phyloP scores from a whole-genome alignment of 176 grass and related monocot species.

The Aegilops sharonensis region DNA sequence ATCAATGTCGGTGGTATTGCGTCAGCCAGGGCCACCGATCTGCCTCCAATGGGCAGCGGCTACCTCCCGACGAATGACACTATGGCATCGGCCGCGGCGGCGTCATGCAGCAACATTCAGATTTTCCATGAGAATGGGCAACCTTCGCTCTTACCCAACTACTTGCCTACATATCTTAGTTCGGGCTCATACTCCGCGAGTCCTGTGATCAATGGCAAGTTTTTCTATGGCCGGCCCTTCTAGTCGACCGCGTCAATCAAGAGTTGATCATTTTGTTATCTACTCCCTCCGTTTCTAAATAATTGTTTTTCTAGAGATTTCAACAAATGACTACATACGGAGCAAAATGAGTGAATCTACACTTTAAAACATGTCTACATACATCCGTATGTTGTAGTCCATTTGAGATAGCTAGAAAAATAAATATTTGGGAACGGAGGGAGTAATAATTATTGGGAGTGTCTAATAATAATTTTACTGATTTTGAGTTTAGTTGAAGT shows the following conservation, averaged over 20 bases:
- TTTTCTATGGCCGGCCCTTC: neutral
- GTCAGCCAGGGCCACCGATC: rapidly evolving
- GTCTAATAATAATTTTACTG: too few relatives aligned
- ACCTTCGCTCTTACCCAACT: neutral
- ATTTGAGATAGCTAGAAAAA: too few relatives aligned
- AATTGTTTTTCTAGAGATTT: too few relatives aligned
- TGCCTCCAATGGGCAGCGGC: neutral
- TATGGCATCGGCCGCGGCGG: neutral
- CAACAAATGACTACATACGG: too few relatives aligned
- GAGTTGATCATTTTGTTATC: too few relatives aligned
- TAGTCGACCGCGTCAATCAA: neutral
- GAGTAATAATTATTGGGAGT: too few relatives aligned
- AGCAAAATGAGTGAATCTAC: too few relatives aligned
- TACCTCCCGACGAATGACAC: neutral
- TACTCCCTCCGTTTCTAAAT: too few relatives aligned
- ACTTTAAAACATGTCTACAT: too few relatives aligned
- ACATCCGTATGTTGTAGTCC: too few relatives aligned
- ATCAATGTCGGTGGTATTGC: neutral
- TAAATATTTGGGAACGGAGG: too few relatives aligned
- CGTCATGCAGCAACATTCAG: neutral
- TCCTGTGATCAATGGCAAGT: neutral
- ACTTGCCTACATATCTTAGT: neutral
- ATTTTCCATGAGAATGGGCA: neutral
- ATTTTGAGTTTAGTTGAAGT: too few relatives aligned
- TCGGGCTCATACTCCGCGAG: neutral